A percentile compares a stretch with the other conserved stretches of the same genome.
These are phyloP conservation scores for Vigna reflexopilosa DNA, from an alignment of 306 rosid genomes.

Conservation along the genomic window DNA sequence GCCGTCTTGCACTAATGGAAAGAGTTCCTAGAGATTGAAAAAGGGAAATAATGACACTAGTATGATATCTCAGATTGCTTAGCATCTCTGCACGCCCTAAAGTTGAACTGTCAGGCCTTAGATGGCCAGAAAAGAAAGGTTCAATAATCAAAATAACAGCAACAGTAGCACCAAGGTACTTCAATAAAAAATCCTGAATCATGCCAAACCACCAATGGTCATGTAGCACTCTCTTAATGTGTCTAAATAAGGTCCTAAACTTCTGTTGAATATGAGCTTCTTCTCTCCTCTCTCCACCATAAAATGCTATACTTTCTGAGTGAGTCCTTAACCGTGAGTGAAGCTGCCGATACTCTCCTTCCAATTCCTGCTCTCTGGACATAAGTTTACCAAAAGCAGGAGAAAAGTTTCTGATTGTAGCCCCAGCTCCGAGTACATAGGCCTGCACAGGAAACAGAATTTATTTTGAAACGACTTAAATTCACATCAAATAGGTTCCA, in stretches of 20 bases:
- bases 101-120: constrained; percentile 87
- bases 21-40: constrained; percentile 90
- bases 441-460: constrained; percentile 60
- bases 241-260: constrained; percentile 64
- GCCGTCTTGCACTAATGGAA: constrained; percentile 77
- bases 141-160: constrained; percentile 88
- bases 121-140: constrained; percentile 88
- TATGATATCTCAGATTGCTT: constrained; percentile 92
- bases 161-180: constrained; percentile 91
- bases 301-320: constrained; percentile 89
- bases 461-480: constrained; percentile 35
- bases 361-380: constrained; percentile 83
- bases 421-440: constrained; percentile 80
- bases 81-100: constrained; percentile 97
- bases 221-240: constrained; percentile 68
- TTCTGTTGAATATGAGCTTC: constrained; percentile 79
- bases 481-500: constrained; percentile 14
- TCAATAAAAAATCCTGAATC: constrained; percentile 86
- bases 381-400: constrained; percentile 88
- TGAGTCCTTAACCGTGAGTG: constrained; percentile 89
- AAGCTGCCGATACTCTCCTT: constrained; percentile 89
- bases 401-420: constrained; percentile 75
- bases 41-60: constrained; percentile 83
- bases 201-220: constrained; percentile 99
- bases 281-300: constrained; percentile 88